A percentile compares a stretch with the other conserved stretches of the same genome.
phyloP scores from a whole-genome alignment of 2,329 filamentous ascomycete genomes.

The Fusarium haematococcum region DNA sequence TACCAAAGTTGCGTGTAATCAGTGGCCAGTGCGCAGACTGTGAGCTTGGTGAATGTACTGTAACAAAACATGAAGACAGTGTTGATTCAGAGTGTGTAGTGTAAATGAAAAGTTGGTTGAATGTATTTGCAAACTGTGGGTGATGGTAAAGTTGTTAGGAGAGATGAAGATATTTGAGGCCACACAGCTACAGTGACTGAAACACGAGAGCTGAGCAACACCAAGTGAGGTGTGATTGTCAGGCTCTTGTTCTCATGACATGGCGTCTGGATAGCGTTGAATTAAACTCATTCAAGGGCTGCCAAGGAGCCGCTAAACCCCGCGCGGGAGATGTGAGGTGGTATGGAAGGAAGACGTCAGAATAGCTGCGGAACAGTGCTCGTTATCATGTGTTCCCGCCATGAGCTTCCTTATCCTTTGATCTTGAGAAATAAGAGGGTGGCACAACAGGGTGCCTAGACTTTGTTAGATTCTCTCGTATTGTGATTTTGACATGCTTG shows the following conservation, averaged over 20 bases:
- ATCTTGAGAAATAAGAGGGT: neutral
- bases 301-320: neutral
- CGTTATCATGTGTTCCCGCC: neutral
- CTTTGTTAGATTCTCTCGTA: neutral
- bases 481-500: neutral
- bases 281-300: slow-evolving; percentile 5
- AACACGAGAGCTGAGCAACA: neutral
- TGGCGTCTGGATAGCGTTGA: neutral
- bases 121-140: neutral
- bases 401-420: neutral
- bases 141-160: neutral
- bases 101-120: neutral
- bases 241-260: neutral
- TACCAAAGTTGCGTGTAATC: slow-evolving; percentile 23
- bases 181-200: neutral
- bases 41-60: neutral
- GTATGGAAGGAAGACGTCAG: neutral
- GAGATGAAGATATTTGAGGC: neutral
- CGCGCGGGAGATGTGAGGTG: neutral
- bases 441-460: too few relatives aligned
- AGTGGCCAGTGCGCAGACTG: neutral
- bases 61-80: neutral
- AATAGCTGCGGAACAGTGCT: neutral
- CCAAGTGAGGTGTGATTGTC: neutral
- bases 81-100: neutral